A percentile compares a stretch with the other conserved stretches of the same genome.
Evolutionary conservation across 176 grass and related monocot genomes (phyloP).

Genomic region (Rhynchospora breviuscula): DNA sequence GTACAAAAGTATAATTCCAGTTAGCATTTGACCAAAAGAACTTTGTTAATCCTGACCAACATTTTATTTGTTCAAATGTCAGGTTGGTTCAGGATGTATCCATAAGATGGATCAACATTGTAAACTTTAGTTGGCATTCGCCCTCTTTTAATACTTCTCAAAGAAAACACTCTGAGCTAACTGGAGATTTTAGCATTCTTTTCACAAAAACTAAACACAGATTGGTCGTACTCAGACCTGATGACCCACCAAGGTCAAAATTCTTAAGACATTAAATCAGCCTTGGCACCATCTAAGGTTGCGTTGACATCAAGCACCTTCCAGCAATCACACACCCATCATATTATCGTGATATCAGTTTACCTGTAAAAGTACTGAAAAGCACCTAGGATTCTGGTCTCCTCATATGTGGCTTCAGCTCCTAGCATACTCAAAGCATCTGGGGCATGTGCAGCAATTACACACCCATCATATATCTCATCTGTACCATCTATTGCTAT

Average conservation of each 20-base stretch:
- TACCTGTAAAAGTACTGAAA: slow-evolving; percentile 84
- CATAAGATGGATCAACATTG: too few species aligned
- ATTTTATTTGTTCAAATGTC: too few species aligned
- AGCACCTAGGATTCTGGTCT: slow-evolving; percentile 61
- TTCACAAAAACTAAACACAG: neutral
- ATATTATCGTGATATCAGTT: neutral
- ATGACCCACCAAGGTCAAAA: neutral
- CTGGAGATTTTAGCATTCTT: neutral
- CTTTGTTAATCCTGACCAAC: too few species aligned
- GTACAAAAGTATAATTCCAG: too few species aligned
- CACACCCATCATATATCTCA: slow-evolving; percentile 50
- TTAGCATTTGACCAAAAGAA: too few species aligned
- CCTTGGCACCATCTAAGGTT: neutral
- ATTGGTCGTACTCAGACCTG: neutral
- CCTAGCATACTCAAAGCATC: slow-evolving; percentile 77
- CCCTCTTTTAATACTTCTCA: neutral
- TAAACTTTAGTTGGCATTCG: neutral
- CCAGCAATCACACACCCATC: neutral
- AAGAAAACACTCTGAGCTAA: neutral
- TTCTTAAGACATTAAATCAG: neutral
- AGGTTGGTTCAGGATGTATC: too few species aligned
- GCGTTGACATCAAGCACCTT: neutral
- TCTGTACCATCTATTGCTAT: slow-evolving; percentile 36
- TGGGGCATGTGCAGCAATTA: slow-evolving; percentile 63
- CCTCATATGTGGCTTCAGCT: slow-evolving; percentile 59